Conservation (phyloP, 352 stramenopile species). For the Globisporangium alternatum region DNA sequence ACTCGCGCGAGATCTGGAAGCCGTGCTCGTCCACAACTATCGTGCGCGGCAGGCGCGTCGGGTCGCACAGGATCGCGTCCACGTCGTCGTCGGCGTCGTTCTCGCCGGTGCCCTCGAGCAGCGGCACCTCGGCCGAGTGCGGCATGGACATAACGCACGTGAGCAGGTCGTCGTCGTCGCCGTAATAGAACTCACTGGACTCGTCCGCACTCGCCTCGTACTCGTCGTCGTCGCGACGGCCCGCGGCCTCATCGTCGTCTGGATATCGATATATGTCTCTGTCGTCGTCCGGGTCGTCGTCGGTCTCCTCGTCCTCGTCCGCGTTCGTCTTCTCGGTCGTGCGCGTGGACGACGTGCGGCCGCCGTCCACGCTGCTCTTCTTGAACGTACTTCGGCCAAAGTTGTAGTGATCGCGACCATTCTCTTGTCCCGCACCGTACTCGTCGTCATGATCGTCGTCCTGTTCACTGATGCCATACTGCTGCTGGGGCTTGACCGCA, state of each 20-base stretch:
- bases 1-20: constrained; percentile 54
- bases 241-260: constrained; percentile 14
- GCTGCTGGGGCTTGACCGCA: constrained; percentile 9
- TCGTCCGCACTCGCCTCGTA: constrained; percentile 5
- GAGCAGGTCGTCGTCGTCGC: constrained; percentile 22
- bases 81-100: constrained; percentile 52
- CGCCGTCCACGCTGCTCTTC: not conserved
- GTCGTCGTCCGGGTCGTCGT: constrained; percentile 12
- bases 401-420: constrained; percentile 1
- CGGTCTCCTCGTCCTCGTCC: constrained; percentile 15
- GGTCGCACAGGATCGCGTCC: constrained; percentile 62
- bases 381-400: not conserved
- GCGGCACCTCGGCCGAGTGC: constrained; percentile 31
- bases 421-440: not conserved
- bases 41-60: constrained; percentile 44
- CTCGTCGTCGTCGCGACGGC: not conserved
- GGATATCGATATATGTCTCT: constrained; percentile 15
- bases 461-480: constrained; percentile 3
- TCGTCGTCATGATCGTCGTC: constrained; percentile 2
- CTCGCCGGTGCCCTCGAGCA: constrained; percentile 41
- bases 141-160: constrained; percentile 36
- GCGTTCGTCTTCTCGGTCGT: constrained; percentile 20
- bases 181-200: constrained; percentile 13
- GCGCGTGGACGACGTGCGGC: constrained; percentile 15
- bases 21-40: constrained; percentile 72